Evolutionary conservation across 2,329 filamentous ascomycete genomes (phyloP), one percentile per base, ranked within the genome.

Genomic region (Amylocarpus encephaloides): DNA sequence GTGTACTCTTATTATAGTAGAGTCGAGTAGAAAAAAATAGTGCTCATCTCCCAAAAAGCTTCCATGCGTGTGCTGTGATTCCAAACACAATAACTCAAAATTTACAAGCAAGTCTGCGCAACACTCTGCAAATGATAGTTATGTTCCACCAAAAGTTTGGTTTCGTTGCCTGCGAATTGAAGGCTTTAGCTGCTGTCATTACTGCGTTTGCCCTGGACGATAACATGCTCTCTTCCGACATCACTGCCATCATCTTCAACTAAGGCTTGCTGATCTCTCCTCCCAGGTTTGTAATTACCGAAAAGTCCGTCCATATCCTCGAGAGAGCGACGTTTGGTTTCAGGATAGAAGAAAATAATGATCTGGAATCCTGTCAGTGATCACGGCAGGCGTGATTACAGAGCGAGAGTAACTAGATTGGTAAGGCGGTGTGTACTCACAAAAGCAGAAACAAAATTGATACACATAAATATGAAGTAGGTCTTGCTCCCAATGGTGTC

Each of bases 391-490:
- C n/a, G n/a, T n/a, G n/a, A n/a, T n/a, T n/a, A n/a, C n/a, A n/a
- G n/a, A n/a, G n/a, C n/a, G n/a, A n/a, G n/a, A n/a, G n/a, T n/a
- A n/a, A n/a, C n/a, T n/a, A 26, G 49, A 29, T 45, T 50, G 2
- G 10, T 30, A 36, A 33, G 36, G 30, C 9, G 2, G 3, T 7
- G 22, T 26, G 4, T 3, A 57, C 64, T 46, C 62, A 74, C 71
- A 3, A 73, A 70, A 15, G 76, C 69, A 48, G 71, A 77, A 11
- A 67, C 63, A 6, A 77, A 46, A 56, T 78, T 78, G 22, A 77
- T 67, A 6, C 66, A 67, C 71, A 78, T 78, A 59, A 81, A 80
- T 53, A 80, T 74, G 55, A 80, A 80, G 61, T 80, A 80, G 2
- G 78, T 73, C 16, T 69, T 70, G 11, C 73, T 73, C 2, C 76